Conservation (phyloP, 2,329 filamentous ascomycete genomes). For the Tympanopsis confertula region DNA sequence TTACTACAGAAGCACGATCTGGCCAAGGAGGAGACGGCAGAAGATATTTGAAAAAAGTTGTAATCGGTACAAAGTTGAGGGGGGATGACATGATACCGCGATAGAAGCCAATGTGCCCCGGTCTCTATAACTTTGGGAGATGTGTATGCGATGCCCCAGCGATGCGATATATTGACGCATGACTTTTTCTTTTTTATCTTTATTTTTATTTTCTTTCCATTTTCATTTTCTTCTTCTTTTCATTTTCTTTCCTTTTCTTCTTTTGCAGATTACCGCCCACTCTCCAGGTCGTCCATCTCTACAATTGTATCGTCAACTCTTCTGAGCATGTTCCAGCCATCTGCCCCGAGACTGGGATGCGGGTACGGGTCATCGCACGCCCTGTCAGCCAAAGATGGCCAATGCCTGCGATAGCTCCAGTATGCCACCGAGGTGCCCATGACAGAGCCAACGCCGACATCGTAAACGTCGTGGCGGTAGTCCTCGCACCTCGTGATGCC, state of each 20-base stretch:
- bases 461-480: conserved; percentile 62
- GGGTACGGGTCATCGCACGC: conserved; percentile 47
- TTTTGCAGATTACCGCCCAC: too few species aligned
- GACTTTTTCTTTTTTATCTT: too few species aligned
- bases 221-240: too few species aligned
- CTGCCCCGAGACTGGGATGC: conserved; percentile 23
- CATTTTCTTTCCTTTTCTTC: too few species aligned
- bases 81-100: too few species aligned
- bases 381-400: conserved; percentile 38
- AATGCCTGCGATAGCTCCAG: conserved; percentile 57
- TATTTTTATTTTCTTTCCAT: too few species aligned
- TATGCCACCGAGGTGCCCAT: conserved; percentile 49
- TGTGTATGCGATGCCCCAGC: too few species aligned
- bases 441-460: conserved; percentile 49
- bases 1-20: conserved; percentile 91
- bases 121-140: too few species aligned
- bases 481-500: conserved; percentile 60
- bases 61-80: too few species aligned
- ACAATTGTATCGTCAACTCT: conserved; percentile 3
- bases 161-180: too few species aligned
- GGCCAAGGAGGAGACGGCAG: conserved; percentile 69
- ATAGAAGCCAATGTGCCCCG: too few species aligned
- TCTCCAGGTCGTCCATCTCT: conserved; percentile 8
- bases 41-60: conserved; percentile 41
- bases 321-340: background rate